Conservation (phyloP, 2,329 filamentous ascomycete species). For the Sporothrix luriei region DNA sequence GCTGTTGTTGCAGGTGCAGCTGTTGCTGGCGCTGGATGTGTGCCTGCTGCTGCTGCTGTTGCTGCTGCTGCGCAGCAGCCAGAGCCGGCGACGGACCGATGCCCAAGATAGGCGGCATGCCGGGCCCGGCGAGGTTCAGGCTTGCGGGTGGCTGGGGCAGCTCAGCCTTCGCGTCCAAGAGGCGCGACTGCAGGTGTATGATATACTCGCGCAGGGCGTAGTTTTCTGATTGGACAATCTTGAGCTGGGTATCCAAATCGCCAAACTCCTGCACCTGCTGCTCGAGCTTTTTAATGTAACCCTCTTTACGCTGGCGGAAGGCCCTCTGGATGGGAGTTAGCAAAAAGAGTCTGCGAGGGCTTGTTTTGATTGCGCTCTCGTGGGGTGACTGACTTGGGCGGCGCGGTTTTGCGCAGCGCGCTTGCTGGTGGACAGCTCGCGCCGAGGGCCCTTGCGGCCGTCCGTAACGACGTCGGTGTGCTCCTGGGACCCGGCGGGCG, state of each 20-base stretch:
- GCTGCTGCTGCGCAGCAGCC: slow-evolving; percentile 30
- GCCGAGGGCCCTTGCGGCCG: slow-evolving; percentile 77
- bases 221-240: slow-evolving; percentile 83
- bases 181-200: slow-evolving; percentile 80
- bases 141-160: slow-evolving; percentile 81
- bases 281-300: slow-evolving; percentile 96
- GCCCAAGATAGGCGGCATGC: slow-evolving; percentile 1
- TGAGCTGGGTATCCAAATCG: slow-evolving; percentile 74
- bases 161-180: slow-evolving; percentile 81
- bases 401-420: slow-evolving; percentile 95
- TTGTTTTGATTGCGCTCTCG: background rate
- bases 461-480: slow-evolving; percentile 42
- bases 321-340: slow-evolving; percentile 65
- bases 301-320: slow-evolving; percentile 95
- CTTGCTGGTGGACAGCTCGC: slow-evolving; percentile 93
- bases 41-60: slow-evolving; percentile 25
- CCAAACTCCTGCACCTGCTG: slow-evolving; percentile 84
- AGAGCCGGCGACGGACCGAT: slow-evolving; percentile 21
- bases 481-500: slow-evolving; percentile 42
- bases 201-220: slow-evolving; percentile 91
- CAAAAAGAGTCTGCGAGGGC: background rate
- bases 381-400: slow-evolving; percentile 72
- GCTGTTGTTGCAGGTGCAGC: slow-evolving; percentile 18
- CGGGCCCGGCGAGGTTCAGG: slow-evolving; percentile 62
- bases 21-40: slow-evolving; percentile 25